phyloP scores from a whole-genome alignment of 768 basidiomycete genomes.

The Kwoniella mangroviensis region DNA sequence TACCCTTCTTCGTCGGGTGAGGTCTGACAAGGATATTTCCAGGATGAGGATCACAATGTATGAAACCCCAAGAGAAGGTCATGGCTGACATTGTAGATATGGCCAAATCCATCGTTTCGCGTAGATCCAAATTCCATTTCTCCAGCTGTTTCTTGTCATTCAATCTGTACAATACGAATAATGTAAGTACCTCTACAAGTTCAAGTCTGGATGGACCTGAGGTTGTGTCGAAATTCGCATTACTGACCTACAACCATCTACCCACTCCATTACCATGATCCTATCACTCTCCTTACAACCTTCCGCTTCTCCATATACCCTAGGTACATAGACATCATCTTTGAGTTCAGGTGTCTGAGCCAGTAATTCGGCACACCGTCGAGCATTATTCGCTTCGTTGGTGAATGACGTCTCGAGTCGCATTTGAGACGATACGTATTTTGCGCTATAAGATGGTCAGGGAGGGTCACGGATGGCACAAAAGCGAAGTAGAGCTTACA shows the following conservation, averaged over 20 bases:
- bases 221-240: not conserved
- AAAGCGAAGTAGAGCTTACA: conserved; percentile 22
- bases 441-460: conserved; percentile 33
- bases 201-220: not conserved
- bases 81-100: conserved; percentile 82
- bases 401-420: conserved; percentile 81
- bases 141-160: conserved; percentile 58
- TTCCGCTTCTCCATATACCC: conserved; percentile 51
- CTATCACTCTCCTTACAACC: conserved; percentile 64
- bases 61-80: conserved; percentile 91
- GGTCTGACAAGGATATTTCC: conserved; percentile 67
- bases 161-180: conserved; percentile 35
- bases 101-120: conserved; percentile 77
- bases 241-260: conserved; percentile 55
- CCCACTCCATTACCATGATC: conserved; percentile 63
- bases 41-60: conserved; percentile 67
- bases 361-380: conserved; percentile 70
- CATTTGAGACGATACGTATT: conserved; percentile 72
- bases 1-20: conserved; percentile 65
- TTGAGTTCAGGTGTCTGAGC: conserved; percentile 71
- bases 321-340: conserved; percentile 76
- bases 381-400: conserved; percentile 77
- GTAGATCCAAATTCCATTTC: conserved; percentile 53
- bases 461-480: no score
- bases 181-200: not conserved